Evolutionary conservation across 2,329 filamentous ascomycete species (phyloP).

Genomic region (Penicillium sp.): DNA sequence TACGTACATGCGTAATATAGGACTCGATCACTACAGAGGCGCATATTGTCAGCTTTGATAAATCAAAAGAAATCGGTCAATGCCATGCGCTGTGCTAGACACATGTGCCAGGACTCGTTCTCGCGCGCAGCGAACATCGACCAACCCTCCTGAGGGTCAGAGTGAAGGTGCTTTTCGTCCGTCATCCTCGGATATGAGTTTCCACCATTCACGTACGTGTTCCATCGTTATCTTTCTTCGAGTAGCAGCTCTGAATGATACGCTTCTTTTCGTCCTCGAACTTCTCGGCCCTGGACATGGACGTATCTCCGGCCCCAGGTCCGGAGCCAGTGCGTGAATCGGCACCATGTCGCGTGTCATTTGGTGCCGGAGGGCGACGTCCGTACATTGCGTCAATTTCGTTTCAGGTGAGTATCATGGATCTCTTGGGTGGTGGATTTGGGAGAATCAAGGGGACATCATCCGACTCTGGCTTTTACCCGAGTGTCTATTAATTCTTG

Average conservation of each 20-base stretch:
- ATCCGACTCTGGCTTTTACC: slow-evolving; percentile 12
- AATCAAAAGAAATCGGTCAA: slow-evolving; percentile 3
- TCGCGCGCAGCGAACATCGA: too few relatives aligned
- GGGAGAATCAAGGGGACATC: slow-evolving; percentile 29
- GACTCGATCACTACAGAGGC: slow-evolving; percentile 65
- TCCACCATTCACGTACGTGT: slow-evolving; percentile 56
- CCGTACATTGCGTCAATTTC: slow-evolving; percentile 30
- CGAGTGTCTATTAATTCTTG: too few relatives aligned
- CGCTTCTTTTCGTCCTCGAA: slow-evolving; percentile 96
- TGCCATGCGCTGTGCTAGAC: too few relatives aligned
- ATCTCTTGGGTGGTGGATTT: slow-evolving; percentile 21
- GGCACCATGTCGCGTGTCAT: slow-evolving; percentile 27
- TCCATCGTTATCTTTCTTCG: slow-evolving; percentile 80
- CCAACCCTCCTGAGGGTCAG: neutral
- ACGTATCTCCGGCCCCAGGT: slow-evolving; percentile 28
- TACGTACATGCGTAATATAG: slow-evolving; percentile 94
- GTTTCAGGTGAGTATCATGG: slow-evolving; percentile 11
- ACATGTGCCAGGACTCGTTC: too few relatives aligned
- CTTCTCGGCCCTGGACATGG: slow-evolving; percentile 59
- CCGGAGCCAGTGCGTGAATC: slow-evolving; percentile 33
- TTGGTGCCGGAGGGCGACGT: slow-evolving; percentile 29
- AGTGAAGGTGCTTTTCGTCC: slow-evolving; percentile 1
- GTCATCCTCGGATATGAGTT: slow-evolving; percentile 6
- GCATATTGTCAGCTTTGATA: neutral
- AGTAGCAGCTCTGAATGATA: slow-evolving; percentile 92